Base-by-base conservation (phyloP, 768 basidiomycete species). In the Tricholoma matsutake region DNA sequence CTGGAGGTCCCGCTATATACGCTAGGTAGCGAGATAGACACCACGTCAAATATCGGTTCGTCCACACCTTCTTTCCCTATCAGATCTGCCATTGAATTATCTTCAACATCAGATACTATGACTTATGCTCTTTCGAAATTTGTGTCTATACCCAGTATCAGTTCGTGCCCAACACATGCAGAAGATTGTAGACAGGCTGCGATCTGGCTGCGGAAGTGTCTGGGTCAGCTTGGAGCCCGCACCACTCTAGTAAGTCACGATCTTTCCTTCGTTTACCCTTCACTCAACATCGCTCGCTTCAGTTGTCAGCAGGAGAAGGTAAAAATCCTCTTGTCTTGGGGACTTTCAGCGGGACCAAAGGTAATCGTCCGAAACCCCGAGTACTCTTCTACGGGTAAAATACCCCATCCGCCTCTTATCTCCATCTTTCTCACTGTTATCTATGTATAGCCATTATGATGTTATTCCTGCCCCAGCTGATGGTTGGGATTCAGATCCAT, bases 181-280 rank as follows among this genome's bases (percentile, higher is more conserved):
- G 93, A 94, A 71, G 89, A 96, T 70, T 99, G 97, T 70, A 83
- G 94, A 56, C 96, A 98, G 70, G 92, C 94, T 1, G 95, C 94
- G 5, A 88, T 96, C 47, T 95, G 94, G 88, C 75, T 98, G 59
- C 89, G 90, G 69, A 94, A 93, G 65, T 92, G 92, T 67, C 76
- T 99, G 14, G 81, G 81, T 1, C 92, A 96, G 71, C 82, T 98
- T 18, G 97, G 97, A 14, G 96, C 95, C 2, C 83, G 88, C 37
- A 84, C 94, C 0, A 77, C 81, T 8, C 76, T 98, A 49, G 91
- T 94, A 57, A 70, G 84, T 64, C 11, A n/a, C 9, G 37, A 45
- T 28, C 18, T 29, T 35, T 47, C 14, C 29, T n/a, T 35, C 32
- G 16, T 22, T 52, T 7, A 29, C 28, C n/a, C 6, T 29, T n/a